phyloP scores from a whole-genome alignment of 768 basidiomycete species.

The Termitomyces sp. region DNA sequence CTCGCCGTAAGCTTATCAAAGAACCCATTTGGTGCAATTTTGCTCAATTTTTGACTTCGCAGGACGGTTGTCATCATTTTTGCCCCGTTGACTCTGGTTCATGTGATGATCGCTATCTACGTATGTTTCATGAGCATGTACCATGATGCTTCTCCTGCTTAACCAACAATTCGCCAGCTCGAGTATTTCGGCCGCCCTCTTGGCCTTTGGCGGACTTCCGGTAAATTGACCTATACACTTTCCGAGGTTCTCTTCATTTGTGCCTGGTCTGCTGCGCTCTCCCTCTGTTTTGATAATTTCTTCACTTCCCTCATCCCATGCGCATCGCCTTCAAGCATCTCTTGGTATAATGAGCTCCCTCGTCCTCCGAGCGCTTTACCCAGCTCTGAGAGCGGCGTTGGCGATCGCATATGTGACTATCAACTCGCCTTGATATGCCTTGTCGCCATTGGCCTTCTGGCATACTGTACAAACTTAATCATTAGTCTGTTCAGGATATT shows the following conservation, averaged over 20 bases:
- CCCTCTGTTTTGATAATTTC: constrained; percentile 88
- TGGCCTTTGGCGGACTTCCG: constrained; percentile 89
- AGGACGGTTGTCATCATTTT: constrained; percentile 86
- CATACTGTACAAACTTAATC: constrained; percentile 82
- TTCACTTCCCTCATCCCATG: constrained; percentile 86
- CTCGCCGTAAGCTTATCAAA: constrained; percentile 57
- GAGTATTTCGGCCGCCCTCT: constrained; percentile 92
- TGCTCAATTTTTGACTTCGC: background rate
- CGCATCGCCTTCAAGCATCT: constrained; percentile 49
- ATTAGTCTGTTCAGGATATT: constrained; percentile 86
- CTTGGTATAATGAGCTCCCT: constrained; percentile 76
- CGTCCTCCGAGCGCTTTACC: constrained; percentile 45
- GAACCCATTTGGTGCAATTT: background rate
- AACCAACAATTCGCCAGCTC: constrained; percentile 44
- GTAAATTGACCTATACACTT: constrained; percentile 82
- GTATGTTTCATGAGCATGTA: constrained; percentile 40
- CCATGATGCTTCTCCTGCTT: background rate
- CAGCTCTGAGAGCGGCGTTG: constrained; percentile 41
- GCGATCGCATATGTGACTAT: constrained; percentile 63
- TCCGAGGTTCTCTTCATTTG: constrained; percentile 89
- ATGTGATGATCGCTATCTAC: constrained; percentile 85
- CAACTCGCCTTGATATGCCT: constrained; percentile 78
- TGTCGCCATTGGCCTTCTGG: constrained; percentile 71
- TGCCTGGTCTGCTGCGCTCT: constrained; percentile 88
- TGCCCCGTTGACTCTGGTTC: constrained; percentile 75